A percentile compares a stretch with the other conserved stretches of the same genome.
Conservation (phyloP, 2,329 filamentous ascomycete species). For the Berkeleyomyces basicola region DNA sequence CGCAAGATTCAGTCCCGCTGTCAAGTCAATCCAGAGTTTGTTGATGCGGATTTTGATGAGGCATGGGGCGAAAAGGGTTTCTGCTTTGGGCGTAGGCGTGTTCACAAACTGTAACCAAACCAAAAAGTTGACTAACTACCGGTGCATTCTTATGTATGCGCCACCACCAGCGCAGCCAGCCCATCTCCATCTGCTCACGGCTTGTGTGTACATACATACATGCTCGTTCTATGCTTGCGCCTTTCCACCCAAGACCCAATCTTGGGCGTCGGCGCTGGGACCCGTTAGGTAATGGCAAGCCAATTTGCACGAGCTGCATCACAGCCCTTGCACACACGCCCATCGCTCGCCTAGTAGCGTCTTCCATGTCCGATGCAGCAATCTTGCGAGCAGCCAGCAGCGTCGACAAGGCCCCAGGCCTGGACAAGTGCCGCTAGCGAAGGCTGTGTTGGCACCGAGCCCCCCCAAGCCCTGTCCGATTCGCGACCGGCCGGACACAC, state of each 20-base stretch:
- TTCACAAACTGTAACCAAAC: neutral
- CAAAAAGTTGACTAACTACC: neutral
- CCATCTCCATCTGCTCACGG: no score
- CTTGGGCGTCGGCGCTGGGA: neutral
- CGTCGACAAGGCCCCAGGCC: no score
- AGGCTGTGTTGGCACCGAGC: neutral
- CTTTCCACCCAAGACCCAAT: neutral
- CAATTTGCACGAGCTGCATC: slow-evolving; percentile 1
- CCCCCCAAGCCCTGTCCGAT: neutral
- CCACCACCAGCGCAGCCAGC: neutral
- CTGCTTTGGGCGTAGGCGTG: neutral
- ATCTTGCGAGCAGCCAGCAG: no score
- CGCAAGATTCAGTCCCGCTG: slow-evolving; percentile 12
- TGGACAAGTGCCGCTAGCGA: neutral
- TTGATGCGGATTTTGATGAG: neutral
- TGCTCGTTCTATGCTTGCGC: neutral
- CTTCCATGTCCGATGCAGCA: no score
- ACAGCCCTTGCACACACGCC: neutral
- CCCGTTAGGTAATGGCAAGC: slow-evolving; percentile 4
- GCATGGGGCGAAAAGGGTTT: no score
- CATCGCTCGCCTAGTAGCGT: neutral
- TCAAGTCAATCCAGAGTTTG: neutral
- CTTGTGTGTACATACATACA: neutral
- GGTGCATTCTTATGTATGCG: no score
- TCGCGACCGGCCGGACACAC: neutral